Evolutionary conservation across 2,329 filamentous ascomycete species (phyloP).

Genomic region (Curvularia verruculosa): DNA sequence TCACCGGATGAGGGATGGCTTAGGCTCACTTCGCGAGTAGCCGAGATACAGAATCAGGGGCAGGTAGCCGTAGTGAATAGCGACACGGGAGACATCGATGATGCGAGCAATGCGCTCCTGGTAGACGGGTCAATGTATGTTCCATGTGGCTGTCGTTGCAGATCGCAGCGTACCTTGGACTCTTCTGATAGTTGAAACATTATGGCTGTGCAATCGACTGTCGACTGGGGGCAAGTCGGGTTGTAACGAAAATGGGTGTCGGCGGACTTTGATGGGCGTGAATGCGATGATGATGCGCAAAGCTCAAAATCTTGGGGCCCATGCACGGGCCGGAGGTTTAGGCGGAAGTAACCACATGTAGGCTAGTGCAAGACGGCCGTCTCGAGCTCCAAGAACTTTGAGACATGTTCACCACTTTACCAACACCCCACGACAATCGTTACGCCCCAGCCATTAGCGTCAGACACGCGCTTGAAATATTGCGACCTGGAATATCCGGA

Average conservation of each 20-base stretch:
- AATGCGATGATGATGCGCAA: conserved; percentile 21
- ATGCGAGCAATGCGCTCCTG: conserved; percentile 98
- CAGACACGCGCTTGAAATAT: not conserved
- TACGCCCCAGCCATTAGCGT: not conserved
- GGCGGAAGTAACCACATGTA: conserved; percentile 13
- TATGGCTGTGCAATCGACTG: conserved; percentile 36
- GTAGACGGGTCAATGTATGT: conserved; percentile 30
- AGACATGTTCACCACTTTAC: conserved; percentile 9
- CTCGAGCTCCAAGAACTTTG: conserved; percentile 33
- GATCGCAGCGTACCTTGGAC: conserved; percentile 74
- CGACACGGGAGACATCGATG: conserved; percentile 91
- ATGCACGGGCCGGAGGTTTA: conserved; percentile 10
- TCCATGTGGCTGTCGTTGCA: not conserved
- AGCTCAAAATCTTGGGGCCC: conserved; percentile 32
- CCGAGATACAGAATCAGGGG: conserved; percentile 96
- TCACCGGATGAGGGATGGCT: conserved; percentile 78
- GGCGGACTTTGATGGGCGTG: conserved; percentile 10
- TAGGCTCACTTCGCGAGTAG: conserved; percentile 92
- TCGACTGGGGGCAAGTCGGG: conserved; percentile 2
- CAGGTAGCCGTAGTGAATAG: conserved; percentile 97
- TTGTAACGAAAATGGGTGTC: conserved; percentile 4
- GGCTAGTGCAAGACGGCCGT: conserved; percentile 15
- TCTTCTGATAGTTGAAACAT: conserved; percentile 83
- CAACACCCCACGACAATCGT: conserved; percentile 11
- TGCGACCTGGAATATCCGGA: conserved; percentile 2